Evolutionary conservation across 192 early-diverging fungal genomes (phyloP), one percentile per base, ranked within the genome.

Genomic region (Coemansia sp.): DNA sequence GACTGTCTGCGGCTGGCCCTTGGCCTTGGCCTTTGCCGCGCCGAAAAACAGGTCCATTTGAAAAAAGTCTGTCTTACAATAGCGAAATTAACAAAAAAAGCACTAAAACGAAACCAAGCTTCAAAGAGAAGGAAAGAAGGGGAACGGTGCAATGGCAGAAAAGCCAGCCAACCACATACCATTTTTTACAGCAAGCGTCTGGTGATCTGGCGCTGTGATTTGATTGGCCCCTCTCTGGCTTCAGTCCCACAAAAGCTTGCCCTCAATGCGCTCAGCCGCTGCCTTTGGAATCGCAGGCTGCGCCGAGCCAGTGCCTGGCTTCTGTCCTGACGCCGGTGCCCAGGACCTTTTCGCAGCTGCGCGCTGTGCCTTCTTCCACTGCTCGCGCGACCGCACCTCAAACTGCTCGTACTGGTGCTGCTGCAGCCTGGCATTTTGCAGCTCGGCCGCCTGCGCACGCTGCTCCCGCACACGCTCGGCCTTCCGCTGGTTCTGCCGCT

Each of bases 401-500:
- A 60, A 67, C 20, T 85, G 72, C 25, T 84, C 78, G 1, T 75
- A 63, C 59, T 83, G 78, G 56, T 90, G 88, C 51, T 83, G 75
- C 30, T 71, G 72, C 7, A 84, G 73, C 20, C 88, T 71, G 59
- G 84, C 73, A 8, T 70, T 83, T 60, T 90, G 88, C 16, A 83
- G 30, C 7, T 74, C 79, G 19, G 85, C 78, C 1, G 30, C 55
- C 3, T 81, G 48, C 0, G 72, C 77, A 22, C 84, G 85, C 9
- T 79, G 82, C 49, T 86, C 86, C 47, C 86, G 86, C 59, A 59
- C 67, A 39, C 80, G 83, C 46, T 81, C 78, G 20, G 82, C 82
- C 68, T 81, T 82, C 3, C 79, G 71, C 29, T 72, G 61, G 55
- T 84, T 87, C 74, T 89, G 83, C 16, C 84, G 72, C 57, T 89